Evolutionary conservation across 331 rosid species (phyloP).

Genomic region (Phaseolus coccineus): DNA sequence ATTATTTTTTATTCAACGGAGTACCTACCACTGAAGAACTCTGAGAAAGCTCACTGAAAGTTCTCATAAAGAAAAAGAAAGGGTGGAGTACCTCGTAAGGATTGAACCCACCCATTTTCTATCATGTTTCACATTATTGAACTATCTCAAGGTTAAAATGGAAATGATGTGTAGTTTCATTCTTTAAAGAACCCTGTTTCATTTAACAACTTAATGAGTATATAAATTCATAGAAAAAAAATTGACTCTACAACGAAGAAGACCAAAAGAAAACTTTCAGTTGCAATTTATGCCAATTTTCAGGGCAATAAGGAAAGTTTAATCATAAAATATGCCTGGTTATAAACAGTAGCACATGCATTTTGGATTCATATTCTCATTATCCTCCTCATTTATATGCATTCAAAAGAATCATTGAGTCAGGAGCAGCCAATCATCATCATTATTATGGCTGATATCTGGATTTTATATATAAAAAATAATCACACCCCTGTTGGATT

Average conservation of each 20-base stretch:
- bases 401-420: slow-evolving; percentile 36
- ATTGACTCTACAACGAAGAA: background rate
- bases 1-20: slow-evolving; percentile 16
- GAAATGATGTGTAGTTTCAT: background rate
- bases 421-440: slow-evolving; percentile 35
- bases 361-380: slow-evolving; percentile 42
- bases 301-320: slow-evolving; percentile 15
- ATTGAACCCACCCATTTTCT: slow-evolving; percentile 13
- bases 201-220: background rate
- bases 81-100: slow-evolving; percentile 10
- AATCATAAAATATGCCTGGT: slow-evolving; percentile 42
- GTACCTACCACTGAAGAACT: background rate
- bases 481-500: slow-evolving; percentile 32
- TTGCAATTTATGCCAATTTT: background rate
- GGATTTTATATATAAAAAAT: slow-evolving; percentile 28
- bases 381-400: slow-evolving; percentile 42
- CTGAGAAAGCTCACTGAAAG: background rate
- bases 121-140: background rate
- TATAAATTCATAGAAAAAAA: background rate
- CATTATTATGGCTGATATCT: slow-evolving; percentile 26
- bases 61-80: slow-evolving; percentile 14
- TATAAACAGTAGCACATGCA: slow-evolving; percentile 60
- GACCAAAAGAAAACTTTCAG: background rate
- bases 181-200: background rate
- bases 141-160: background rate